Base-by-base conservation (phyloP, 495 filamentous ascomycete species). In the Xylaria telfairii region DNA sequence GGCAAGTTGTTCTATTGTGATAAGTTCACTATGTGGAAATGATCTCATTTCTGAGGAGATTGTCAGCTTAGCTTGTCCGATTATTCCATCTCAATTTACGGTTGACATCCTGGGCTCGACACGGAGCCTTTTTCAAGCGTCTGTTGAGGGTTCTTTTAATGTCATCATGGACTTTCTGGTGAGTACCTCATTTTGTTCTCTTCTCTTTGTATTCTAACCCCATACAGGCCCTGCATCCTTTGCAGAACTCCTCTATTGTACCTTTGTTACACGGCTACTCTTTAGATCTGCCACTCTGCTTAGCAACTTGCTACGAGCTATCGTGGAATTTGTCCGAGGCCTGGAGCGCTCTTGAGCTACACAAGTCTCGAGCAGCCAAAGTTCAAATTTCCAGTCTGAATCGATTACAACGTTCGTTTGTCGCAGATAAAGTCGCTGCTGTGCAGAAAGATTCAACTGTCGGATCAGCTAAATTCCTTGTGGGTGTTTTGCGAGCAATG, bases 371-470 rank as follows among this genome's bases (percentile, higher is more conserved):
- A 8, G 73, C 81, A 57, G 76, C 76, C 9, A 74, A 81, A 12
- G 76, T 83, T 70, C 90, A 90, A 72, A 85, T 90, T 32, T 88
- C 87, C 9, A 83, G 88, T 57, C 85, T 92, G 85, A 92, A 88
- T 70, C 86, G 89, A 4, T 80, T 95, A 21, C 90, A 94, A 78
- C 82, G 91, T 61, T 94, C 92, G 12, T 79, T 88, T 54, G 84
- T 88, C 17, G 86, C 87, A 12, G 79, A 77, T 61, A 85, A 86
- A 12, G 85, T 91, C 32, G 85, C 87, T 28, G 84, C 86, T 12
- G 82, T 90, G 24, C 86, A 87, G 66, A 89, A 90, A 53, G 91
- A 94, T 70, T 86, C 90, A 8, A 93, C 92, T 7, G 78, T 80
- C 8, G 75, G 81, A 65, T 76, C 85, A 10, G 80, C 77, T 0